A percentile compares a stretch with the other conserved stretches of the same genome.
phyloP scores from a whole-genome alignment of 2,329 filamentous ascomycete genomes.

The Aspergillus cejpii region DNA sequence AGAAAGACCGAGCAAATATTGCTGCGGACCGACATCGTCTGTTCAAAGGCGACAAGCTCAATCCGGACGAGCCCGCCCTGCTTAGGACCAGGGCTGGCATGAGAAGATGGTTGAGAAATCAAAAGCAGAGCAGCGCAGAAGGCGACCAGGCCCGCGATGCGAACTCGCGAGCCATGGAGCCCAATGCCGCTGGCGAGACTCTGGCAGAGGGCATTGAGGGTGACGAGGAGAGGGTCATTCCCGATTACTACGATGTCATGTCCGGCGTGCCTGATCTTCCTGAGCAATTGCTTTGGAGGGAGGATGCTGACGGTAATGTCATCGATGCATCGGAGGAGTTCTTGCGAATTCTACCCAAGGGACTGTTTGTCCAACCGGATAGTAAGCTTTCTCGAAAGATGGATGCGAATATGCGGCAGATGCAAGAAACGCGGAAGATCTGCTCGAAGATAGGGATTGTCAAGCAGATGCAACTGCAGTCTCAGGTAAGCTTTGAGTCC shows the following conservation, averaged over 20 bases:
- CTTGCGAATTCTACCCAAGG: constrained; percentile 66
- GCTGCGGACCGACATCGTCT: constrained; percentile 80
- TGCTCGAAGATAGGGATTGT: constrained; percentile 96
- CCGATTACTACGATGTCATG: constrained; percentile 89
- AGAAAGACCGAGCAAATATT: constrained; percentile 82
- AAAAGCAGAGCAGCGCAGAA: constrained; percentile 59
- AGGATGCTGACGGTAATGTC: constrained; percentile 81
- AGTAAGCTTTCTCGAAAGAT: constrained; percentile 71
- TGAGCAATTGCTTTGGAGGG: constrained; percentile 72
- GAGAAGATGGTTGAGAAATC: constrained; percentile 75
- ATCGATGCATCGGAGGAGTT: constrained; percentile 83
- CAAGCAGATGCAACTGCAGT: constrained; percentile 98
- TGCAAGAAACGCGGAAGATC: constrained; percentile 93
- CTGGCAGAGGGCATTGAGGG: constrained; percentile 93
- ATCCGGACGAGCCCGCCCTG: constrained; percentile 79
- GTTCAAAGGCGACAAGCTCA: constrained; percentile 77
- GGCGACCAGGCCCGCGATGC: constrained; percentile 43
- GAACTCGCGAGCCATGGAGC: constrained; percentile 42
- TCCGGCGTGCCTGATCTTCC: constrained; percentile 80
- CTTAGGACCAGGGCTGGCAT: constrained; percentile 80
- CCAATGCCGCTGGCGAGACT: constrained; percentile 59
- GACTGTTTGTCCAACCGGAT: constrained; percentile 67
- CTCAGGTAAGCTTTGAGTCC: constrained; percentile 59
- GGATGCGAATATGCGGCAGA: constrained; percentile 84
- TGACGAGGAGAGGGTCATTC: constrained; percentile 74